Conservation (phyloP, 2,329 filamentous ascomycete species). For the Aspergillus unguis region DNA sequence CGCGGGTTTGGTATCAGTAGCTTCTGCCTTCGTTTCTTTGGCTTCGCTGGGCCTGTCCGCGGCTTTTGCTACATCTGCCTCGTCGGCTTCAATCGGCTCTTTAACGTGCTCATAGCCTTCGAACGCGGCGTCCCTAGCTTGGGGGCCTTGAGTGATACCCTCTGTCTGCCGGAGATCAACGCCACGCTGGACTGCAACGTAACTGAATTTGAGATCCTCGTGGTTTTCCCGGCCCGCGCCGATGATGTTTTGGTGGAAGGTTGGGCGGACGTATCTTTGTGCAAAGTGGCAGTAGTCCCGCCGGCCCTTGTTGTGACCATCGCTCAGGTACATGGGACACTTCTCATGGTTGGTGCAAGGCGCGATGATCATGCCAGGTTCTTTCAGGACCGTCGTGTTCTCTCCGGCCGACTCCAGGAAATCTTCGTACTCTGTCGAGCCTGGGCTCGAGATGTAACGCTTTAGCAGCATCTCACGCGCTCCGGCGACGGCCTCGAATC, state of each 20-base stretch:
- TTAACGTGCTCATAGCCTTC: constrained; percentile 62
- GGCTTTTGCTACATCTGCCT: constrained; percentile 12
- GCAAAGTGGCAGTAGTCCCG: constrained; percentile 90
- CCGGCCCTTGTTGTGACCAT: constrained; percentile 68
- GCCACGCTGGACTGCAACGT: constrained; percentile 79
- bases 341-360: constrained; percentile 80
- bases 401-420: constrained; percentile 32
- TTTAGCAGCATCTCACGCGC: constrained; percentile 76
- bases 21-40: too few species aligned
- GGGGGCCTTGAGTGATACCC: constrained; percentile 49
- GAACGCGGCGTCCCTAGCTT: constrained; percentile 65
- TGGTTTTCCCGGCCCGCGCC: constrained; percentile 67
- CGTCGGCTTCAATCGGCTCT: constrained; percentile 17
- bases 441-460: constrained; percentile 65
- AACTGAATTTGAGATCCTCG: constrained; percentile 88
- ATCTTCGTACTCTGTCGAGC: constrained; percentile 43
- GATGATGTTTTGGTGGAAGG: constrained; percentile 74
- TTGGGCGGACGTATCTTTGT: constrained; percentile 82
- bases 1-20: too few species aligned
- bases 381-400: constrained; percentile 42
- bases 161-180: constrained; percentile 52
- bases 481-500: constrained; percentile 87
- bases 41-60: too few species aligned
- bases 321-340: constrained; percentile 81
- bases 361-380: constrained; percentile 60